Conservation (phyloP, 306 rosid species). For the Hylodesmum podocarpum region DNA sequence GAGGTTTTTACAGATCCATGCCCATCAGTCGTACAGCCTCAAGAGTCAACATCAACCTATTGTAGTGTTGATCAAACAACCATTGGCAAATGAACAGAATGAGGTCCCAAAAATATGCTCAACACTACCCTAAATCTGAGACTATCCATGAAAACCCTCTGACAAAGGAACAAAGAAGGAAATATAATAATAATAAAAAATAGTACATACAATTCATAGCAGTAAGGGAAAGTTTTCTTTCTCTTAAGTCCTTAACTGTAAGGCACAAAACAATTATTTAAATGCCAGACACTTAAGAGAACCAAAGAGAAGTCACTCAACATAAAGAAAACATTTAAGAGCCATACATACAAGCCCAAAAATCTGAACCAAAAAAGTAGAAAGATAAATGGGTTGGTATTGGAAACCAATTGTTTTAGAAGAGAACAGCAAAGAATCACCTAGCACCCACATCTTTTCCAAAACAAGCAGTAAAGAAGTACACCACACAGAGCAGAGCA, state of each 20-base stretch:
- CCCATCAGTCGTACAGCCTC: conserved; percentile 23
- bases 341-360: not conserved
- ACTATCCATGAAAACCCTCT: conserved; percentile 25
- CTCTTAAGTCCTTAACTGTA: conserved; percentile 25
- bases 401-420: not conserved
- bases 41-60: too few species aligned
- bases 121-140: conserved; percentile 24
- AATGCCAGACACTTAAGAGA: conserved; percentile 29
- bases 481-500: conserved; percentile 17
- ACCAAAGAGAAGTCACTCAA: not conserved
- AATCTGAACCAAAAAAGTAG: not conserved
- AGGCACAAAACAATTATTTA: not conserved
- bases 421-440: not conserved
- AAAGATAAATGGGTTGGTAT: not conserved
- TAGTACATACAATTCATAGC: not conserved
- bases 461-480: conserved; percentile 46
- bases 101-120: conserved; percentile 26
- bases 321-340: not conserved
- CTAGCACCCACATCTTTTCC: conserved; percentile 26
- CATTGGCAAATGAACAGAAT: not conserved
- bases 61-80: conserved; percentile 16
- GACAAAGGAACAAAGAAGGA: conserved; percentile 21
- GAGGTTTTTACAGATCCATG: conserved; percentile 1
- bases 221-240: not conserved
- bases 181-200: conserved; percentile 7